Evolutionary conservation across 2,329 filamentous ascomycete species (phyloP), one percentile per base, ranked within the genome.

Genomic region (Fusarium sp.): DNA sequence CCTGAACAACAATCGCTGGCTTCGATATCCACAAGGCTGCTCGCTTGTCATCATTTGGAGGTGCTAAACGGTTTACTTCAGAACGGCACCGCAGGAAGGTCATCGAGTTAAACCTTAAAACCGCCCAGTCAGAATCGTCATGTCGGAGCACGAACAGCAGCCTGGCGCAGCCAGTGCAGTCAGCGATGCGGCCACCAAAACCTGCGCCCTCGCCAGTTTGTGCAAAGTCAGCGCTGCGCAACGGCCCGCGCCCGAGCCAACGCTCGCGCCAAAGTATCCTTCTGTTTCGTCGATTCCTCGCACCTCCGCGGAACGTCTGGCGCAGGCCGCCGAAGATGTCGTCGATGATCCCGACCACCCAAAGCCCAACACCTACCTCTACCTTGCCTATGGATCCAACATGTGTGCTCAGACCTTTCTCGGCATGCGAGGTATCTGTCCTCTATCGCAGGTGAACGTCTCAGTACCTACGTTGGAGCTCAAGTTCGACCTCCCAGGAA

Each of bases 321-420:
- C 73, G 13, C 70, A 75, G 42, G 77, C 76, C n/a, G 66, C 75
- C 23, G 73, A 75, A 38, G 70, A 74, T 53, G 53, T 70, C 44
- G 13, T 72, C 66, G 18, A 75, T 33, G 61, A 72, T 46, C 55
- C 73, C 44, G 65, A 76, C 44, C 53, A 72, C 31, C 58, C 72
- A 40, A 58, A 62, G n/a, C 53, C 71, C 6, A 71, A 73, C 13
- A 91, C 91, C 1, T 84, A 93, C 25, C 85, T 94, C 56, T 95
- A 95, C 78, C 87, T 95, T 20, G 95, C 94, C 10, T 98, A 97
- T 77, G 96, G 95, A 71, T 97, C 93, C 57, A 98, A 98, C 78
- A 87, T 98, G 67, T 89, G 86, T 65, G 88, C 90, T 13, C 83
- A 93, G 77, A 96, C 92, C 0, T 97, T 98, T 79, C 85, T 90